Evolutionary conservation across 108 stramenopile species (phyloP).

Genomic region (Nitzschia sp.): DNA sequence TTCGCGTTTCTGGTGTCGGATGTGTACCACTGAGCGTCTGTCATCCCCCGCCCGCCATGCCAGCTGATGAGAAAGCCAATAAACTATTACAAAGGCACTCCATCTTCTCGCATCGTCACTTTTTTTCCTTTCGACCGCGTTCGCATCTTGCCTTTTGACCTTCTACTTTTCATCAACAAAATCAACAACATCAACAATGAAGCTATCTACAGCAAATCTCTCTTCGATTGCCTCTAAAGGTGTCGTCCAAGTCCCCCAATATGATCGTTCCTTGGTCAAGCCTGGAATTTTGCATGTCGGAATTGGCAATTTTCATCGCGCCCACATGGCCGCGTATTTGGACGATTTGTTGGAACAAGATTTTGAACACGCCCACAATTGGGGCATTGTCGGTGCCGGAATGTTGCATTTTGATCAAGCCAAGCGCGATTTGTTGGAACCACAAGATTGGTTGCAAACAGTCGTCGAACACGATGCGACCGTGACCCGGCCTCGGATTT

Average conservation of each 20-base stretch:
- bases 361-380: slow-evolving; percentile 13
- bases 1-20: too few relatives aligned
- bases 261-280: not conserved
- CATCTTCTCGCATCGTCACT: too few relatives aligned
- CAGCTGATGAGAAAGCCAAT: too few relatives aligned
- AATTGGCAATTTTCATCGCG: slow-evolving; percentile 59
- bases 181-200: too few relatives aligned
- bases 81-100: too few relatives aligned
- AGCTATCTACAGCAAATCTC: not conserved
- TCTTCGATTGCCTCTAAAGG: not conserved
- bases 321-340: slow-evolving; percentile 47
- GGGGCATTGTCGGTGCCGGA: slow-evolving; percentile 55
- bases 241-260: not conserved
- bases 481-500: not conserved
- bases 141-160: too few relatives aligned
- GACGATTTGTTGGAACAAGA: slow-evolving; percentile 29
- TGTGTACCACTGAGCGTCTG: too few relatives aligned
- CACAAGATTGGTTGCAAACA: slow-evolving; percentile 51
- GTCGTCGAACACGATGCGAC: slow-evolving; percentile 25
- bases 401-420: slow-evolving; percentile 46
- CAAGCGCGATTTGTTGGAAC: slow-evolving; percentile 39
- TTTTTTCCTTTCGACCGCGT: too few relatives aligned
- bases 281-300: slow-evolving; percentile 44
- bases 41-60: too few relatives aligned
- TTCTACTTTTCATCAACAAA: too few relatives aligned